Evolutionary conservation across 2,329 filamentous ascomycete species (phyloP), one percentile per base, ranked within the genome.

Genomic region (Beauveria pseudobassiana): DNA sequence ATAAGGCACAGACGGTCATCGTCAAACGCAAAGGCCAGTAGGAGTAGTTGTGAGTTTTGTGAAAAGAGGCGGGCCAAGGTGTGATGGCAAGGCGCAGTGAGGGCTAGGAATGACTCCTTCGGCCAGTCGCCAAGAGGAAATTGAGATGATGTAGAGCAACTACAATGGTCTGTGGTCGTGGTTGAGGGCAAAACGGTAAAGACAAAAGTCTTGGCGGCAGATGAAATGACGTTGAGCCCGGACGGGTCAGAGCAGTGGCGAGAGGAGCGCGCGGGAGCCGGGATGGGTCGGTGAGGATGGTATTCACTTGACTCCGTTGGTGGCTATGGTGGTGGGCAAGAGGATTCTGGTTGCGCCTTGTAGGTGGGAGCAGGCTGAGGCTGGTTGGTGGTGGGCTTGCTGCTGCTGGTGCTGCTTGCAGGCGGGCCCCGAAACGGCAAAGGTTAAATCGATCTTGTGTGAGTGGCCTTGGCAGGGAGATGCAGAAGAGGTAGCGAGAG

Each of bases 1-100:
- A 75, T 75, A 75, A 75, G 52, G 66, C 67, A 62, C 64, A 59
- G 64, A 64, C 67, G 62, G 66, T 72, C 73, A 75, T 75, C 63
- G 64, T 75, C 20, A 57, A 52, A 52, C n/a, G 74, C 16, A 52
- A 52, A 20, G 38, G 24, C 34, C 42, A 55, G 56, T 30, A 59
- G 34, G 24, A 30, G 34, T 18, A 40, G 43, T 26, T 30, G 16
- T 28, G 45, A 58, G 55, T 16, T 22, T 24, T 26, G 20, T 18
- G n/a, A 20, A n/a, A 10, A 48, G 38, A 28, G 46, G 16, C 22
- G 10, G 5, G 34, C 12, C 9, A 24, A 42, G 20, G 46, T 5
- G 10, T 24, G 34, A 22, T 18, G 18, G 38, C 34, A 43, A 59
- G 56, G 46, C 30, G 34, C 22, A 34, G 56, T 18, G 22, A 50